Conservation (phyloP, 441 rosid species). For the Erodium texanum region DNA sequence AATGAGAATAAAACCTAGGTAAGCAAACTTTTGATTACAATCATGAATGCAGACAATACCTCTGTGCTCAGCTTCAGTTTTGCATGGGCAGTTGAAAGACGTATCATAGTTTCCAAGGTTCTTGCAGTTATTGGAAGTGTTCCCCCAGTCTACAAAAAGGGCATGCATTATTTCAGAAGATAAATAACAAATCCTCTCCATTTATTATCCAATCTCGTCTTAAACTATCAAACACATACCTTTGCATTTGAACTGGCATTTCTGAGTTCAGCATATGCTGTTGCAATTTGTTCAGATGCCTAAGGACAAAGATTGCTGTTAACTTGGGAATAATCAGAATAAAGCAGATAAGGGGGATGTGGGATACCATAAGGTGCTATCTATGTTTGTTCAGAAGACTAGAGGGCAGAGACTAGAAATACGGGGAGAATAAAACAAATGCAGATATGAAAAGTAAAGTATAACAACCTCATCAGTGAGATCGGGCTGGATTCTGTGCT, state of each 20-base stretch:
- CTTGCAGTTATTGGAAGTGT: constrained; percentile 97
- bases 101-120: constrained; percentile 91
- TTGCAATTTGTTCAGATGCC: constrained; percentile 92
- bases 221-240: constrained; percentile 33
- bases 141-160: constrained; percentile 72
- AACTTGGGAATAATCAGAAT: not conserved
- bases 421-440: not conserved
- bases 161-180: constrained; percentile 18
- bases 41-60: constrained; percentile 31
- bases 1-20: constrained; percentile 6
- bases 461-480: constrained; percentile 75
- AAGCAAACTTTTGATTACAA: not conserved
- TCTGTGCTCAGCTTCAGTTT: constrained; percentile 80
- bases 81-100: constrained; percentile 96
- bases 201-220: not conserved
- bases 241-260: constrained; percentile 66
- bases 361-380: not conserved
- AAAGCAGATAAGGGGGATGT: not conserved
- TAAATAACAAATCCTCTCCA: constrained; percentile 2
- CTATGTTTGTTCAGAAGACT: not conserved
- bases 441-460: not conserved
- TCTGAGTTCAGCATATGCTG: constrained; percentile 88
- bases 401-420: not conserved
- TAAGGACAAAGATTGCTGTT: constrained; percentile 19
- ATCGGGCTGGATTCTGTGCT: constrained; percentile 87